Evolutionary conservation across 495 filamentous ascomycete genomes (phyloP).

Genomic region (Tuber aestivum): DNA sequence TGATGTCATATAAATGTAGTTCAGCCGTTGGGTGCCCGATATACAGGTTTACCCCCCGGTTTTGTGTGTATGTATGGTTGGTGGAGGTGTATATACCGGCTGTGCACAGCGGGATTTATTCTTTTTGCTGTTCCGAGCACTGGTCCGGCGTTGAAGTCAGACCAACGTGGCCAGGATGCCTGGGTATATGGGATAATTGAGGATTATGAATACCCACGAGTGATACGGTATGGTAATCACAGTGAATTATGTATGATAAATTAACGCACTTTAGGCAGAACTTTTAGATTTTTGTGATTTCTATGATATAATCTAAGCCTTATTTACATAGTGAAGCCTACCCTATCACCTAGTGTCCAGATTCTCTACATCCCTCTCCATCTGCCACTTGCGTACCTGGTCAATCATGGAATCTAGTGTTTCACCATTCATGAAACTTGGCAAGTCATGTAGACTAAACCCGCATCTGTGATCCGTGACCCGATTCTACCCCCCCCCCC

Average conservation of each 20-base stretch:
- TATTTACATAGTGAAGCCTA: neutral
- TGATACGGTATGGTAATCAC: neutral
- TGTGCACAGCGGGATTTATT: neutral
- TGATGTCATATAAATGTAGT: neutral
- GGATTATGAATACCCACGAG: neutral
- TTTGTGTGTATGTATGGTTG: neutral
- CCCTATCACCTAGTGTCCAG: constrained; percentile 10
- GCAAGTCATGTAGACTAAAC: constrained; percentile 71
- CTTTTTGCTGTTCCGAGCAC: neutral
- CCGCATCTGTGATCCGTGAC: constrained; percentile 92
- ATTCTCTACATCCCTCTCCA: constrained; percentile 66
- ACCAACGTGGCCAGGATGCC: neutral
- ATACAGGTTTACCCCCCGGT: neutral
- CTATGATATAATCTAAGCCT: neutral
- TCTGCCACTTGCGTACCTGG: constrained; percentile 72
- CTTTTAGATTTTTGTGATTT: neutral
- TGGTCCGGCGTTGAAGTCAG: neutral
- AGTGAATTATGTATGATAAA: neutral
- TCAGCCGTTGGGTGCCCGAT: neutral
- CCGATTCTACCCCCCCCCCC: constrained; percentile 51
- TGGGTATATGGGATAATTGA: neutral
- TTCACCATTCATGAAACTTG: constrained; percentile 68
- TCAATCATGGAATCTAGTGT: constrained; percentile 71
- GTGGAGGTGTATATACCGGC: neutral
- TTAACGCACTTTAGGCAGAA: neutral